Conservation (phyloP, 2,329 filamentous ascomycete genomes). For the Xylariaceae sp. region DNA sequence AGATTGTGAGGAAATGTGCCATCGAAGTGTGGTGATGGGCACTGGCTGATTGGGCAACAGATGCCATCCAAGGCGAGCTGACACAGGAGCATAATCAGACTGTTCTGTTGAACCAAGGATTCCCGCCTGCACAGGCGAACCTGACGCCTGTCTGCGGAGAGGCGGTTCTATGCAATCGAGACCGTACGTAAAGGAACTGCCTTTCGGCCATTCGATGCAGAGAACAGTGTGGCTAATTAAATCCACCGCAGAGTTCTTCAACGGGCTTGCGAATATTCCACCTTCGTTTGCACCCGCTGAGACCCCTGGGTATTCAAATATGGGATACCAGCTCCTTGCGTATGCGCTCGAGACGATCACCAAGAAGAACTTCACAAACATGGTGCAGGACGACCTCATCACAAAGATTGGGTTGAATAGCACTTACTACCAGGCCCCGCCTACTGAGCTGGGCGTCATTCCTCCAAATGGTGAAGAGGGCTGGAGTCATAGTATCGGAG, state of each 20-base stretch:
- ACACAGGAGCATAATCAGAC: conserved; percentile 25
- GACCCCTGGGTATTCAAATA: conserved; percentile 23
- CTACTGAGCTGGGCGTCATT: conserved; percentile 17
- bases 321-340: conserved; percentile 23
- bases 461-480: conserved; percentile 11
- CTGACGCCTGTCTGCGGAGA: conserved; percentile 21
- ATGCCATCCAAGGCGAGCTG: conserved; percentile 23
- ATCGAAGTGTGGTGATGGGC: too few relatives aligned
- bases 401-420: conserved; percentile 13
- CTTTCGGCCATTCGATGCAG: background rate
- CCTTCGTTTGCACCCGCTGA: conserved; percentile 22
- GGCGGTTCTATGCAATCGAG: conserved; percentile 13
- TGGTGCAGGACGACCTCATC: conserved; percentile 20
- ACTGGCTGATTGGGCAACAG: conserved; percentile 1
- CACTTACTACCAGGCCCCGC: conserved; percentile 22
- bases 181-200: conserved; percentile 10
- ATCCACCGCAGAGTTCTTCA: conserved; percentile 18
- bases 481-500: conserved; percentile 34
- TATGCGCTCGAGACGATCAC: conserved; percentile 26
- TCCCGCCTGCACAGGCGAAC: conserved; percentile 18
- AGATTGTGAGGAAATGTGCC: conserved; percentile 20
- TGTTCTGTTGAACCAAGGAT: conserved; percentile 18
- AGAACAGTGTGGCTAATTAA: background rate
- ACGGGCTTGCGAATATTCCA: conserved; percentile 17
- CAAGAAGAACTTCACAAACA: conserved; percentile 14